Conservation (phyloP, 768 basidiomycete genomes). For the Hirschioporus abietinus region DNA sequence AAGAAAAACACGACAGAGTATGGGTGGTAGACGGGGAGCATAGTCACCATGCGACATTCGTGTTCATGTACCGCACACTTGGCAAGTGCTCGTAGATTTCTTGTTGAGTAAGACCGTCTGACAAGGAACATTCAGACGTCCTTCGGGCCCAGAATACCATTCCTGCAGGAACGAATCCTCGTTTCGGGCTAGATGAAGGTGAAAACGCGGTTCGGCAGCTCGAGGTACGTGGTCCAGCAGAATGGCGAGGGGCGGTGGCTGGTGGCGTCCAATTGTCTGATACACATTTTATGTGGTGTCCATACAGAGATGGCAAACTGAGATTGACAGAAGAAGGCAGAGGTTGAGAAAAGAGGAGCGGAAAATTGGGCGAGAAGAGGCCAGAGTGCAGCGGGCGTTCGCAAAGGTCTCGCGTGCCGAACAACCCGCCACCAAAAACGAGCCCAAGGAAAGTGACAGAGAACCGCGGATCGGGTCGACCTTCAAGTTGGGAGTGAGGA, state of each 20-base stretch:
- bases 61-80: background rate
- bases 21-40: background rate
- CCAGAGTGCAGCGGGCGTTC: conserved; percentile 16
- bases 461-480: no score
- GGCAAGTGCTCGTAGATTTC: background rate
- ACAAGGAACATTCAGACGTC: background rate
- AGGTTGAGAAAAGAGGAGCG: background rate
- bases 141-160: background rate
- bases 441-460: background rate
- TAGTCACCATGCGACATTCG: background rate
- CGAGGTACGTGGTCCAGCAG: background rate
- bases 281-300: background rate
- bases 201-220: background rate
- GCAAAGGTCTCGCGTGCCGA: background rate
- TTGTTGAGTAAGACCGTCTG: background rate
- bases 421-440: background rate
- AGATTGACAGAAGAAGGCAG: background rate
- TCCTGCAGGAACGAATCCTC: background rate
- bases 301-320: background rate
- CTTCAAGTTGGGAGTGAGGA: no score
- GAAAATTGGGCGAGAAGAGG: conserved; percentile 18
- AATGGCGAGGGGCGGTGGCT: background rate
- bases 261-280: background rate
- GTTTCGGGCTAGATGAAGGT: background rate
- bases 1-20: background rate